These are phyloP conservation scores for Exophiala bonariae DNA, from an alignment of 2,329 filamentous ascomycete species.

Conservation along the genomic window DNA sequence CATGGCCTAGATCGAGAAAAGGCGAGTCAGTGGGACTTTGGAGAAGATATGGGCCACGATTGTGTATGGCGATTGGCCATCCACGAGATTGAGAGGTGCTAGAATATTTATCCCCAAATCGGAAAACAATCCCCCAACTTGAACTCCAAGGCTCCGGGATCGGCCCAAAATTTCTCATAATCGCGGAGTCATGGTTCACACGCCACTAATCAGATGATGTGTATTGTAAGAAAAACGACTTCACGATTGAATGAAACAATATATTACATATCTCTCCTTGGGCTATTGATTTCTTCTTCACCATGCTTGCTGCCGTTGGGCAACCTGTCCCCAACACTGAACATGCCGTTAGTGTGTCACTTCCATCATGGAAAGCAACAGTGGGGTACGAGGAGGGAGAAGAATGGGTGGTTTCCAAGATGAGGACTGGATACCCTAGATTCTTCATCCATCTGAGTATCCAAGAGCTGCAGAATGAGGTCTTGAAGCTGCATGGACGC, in stretches of 20 bases:
- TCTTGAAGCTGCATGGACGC: conserved; percentile 64
- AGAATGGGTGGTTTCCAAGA: conserved; percentile 77
- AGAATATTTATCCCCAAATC: too few species aligned
- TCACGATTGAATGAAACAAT: background rate
- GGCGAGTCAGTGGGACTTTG: too few species aligned
- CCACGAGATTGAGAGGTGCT: too few species aligned
- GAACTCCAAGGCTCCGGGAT: too few species aligned
- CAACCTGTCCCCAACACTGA: conserved; percentile 77
- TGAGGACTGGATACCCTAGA: conserved; percentile 89
- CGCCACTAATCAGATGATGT: background rate
- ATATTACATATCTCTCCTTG: background rate
- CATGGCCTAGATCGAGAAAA: too few species aligned
- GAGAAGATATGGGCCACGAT: too few species aligned
- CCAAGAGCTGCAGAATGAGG: conserved; percentile 67
- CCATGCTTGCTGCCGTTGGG: conserved; percentile 48
- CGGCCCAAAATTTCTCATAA: conserved; percentile 1
- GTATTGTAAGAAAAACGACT: background rate
- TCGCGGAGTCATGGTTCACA: background rate
- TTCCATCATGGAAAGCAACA: conserved; percentile 90
- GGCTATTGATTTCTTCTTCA: background rate
- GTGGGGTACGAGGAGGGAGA: conserved; percentile 93
- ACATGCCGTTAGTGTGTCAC: conserved; percentile 90
- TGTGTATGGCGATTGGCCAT: too few species aligned
- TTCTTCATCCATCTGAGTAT: conserved; percentile 93
- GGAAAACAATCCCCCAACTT: too few species aligned